Percentiles rank a stretch among this genome's conserved stretches.
Evolutionary conservation across 257 asterid genomes (phyloP).

Genomic region (Craterostigma plantagineum): DNA sequence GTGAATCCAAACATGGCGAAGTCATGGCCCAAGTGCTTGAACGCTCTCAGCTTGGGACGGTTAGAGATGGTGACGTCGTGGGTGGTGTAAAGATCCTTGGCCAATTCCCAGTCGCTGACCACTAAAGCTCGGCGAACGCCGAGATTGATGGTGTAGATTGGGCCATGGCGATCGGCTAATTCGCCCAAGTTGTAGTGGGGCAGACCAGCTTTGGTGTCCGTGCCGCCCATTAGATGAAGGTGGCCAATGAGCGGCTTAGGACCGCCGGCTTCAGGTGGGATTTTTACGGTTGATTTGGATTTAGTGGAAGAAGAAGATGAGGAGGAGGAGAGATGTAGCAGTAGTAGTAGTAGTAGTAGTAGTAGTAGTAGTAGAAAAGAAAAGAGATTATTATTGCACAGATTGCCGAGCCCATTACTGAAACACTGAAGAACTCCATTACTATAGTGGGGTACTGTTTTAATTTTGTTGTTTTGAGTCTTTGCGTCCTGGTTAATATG

Average conservation of each 20-base stretch:
- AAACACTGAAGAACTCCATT: too few relatives aligned
- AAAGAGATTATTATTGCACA: too few relatives aligned
- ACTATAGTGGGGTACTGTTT: too few relatives aligned
- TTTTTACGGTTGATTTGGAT: too few relatives aligned
- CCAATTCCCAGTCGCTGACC: conserved; percentile 13
- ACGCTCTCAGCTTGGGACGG: conserved; percentile 10
- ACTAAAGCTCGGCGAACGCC: conserved; percentile 12
- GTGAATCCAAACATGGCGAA: conserved; percentile 14
- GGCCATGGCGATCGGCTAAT: conserved; percentile 13
- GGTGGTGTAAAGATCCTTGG: conserved; percentile 16
- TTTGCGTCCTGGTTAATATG: too few relatives aligned
- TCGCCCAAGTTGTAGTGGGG: conserved; percentile 2
- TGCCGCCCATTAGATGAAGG: conserved; percentile 13
- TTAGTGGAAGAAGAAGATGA: too few relatives aligned
- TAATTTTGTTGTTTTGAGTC: too few relatives aligned
- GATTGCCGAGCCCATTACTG: too few relatives aligned
- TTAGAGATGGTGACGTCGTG: conserved; percentile 10
- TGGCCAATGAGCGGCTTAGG: conserved; percentile 20
- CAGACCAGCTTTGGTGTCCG: conserved; percentile 7
- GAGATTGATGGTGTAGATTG: conserved; percentile 12
- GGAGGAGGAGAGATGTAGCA: too few relatives aligned
- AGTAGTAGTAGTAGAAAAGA: too few relatives aligned
- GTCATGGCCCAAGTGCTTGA: conserved; percentile 9
- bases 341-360: too few relatives aligned
- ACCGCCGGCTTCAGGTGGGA: too few relatives aligned